These are phyloP conservation scores for Oryza punctata DNA, from an alignment of 176 grass and related monocot species.

Conservation along the genomic window DNA sequence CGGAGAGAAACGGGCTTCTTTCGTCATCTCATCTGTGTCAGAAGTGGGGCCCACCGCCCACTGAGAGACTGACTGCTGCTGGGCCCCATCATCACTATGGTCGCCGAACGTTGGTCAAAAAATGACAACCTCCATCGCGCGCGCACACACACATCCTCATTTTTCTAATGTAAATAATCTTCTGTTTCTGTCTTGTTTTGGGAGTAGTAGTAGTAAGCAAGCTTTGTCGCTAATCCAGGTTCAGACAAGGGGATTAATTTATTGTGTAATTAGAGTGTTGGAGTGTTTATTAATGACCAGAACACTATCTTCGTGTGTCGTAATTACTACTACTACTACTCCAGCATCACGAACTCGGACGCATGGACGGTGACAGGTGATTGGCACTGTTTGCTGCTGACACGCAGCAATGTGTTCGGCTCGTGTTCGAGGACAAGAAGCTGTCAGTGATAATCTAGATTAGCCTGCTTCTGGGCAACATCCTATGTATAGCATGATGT, in stretches of 20 bases:
- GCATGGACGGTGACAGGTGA: background rate
- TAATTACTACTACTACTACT: too few relatives aligned
- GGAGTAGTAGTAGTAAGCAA: background rate
- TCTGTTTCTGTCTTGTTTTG: background rate
- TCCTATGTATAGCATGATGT: background rate
- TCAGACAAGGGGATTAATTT: background rate
- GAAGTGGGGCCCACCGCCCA: background rate
- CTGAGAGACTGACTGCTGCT: background rate
- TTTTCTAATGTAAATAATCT: background rate
- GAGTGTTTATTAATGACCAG: background rate
- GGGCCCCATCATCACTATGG: background rate
- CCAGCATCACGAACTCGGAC: background rate
- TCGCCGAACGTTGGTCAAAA: conserved; percentile 39
- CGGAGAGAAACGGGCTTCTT: background rate
- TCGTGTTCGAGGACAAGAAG: background rate
- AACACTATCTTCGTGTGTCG: background rate
- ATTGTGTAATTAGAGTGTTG: background rate
- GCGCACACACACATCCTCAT: background rate
- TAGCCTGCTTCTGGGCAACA: background rate
- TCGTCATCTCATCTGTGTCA: background rate
- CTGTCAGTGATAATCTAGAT: background rate
- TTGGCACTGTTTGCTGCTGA: background rate
- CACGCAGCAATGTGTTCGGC: background rate
- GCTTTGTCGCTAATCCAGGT: background rate
- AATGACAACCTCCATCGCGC: background rate